A percentile compares a stretch with the other conserved stretches of the same genome.
These are phyloP conservation scores for Globisporangium apiculatum DNA, from an alignment of 352 stramenopile genomes.

Conservation along the genomic window DNA sequence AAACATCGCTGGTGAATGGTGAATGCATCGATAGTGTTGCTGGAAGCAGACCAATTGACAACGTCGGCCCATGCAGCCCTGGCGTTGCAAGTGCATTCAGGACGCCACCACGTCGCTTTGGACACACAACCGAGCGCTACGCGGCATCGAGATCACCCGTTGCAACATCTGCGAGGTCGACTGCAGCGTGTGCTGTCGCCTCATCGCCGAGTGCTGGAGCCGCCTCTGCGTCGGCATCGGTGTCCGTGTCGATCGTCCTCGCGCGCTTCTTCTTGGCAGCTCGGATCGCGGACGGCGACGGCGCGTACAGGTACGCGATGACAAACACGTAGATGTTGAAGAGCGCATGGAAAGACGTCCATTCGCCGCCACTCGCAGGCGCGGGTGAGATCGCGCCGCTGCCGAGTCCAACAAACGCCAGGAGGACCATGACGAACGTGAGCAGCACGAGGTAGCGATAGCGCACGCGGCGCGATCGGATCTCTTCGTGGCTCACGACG, in stretches of 20 bases:
- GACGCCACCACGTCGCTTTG: too few species aligned
- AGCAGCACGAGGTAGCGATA: slow-evolving; percentile 44
- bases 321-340: slow-evolving; percentile 60
- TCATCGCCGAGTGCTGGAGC: slow-evolving; percentile 13
- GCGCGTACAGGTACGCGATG: slow-evolving; percentile 49
- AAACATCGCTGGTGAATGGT: too few species aligned
- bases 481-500: slow-evolving; percentile 29
- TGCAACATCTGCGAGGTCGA: slow-evolving; percentile 5
- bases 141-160: slow-evolving; percentile 4
- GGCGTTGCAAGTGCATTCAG: too few species aligned
- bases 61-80: too few species aligned
- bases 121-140: neutral
- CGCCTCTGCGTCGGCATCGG: slow-evolving; percentile 17
- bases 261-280: slow-evolving; percentile 17
- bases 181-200: neutral
- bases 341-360: slow-evolving; percentile 40
- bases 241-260: slow-evolving; percentile 2
- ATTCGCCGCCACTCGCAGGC: slow-evolving; percentile 34
- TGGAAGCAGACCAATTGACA: too few species aligned
- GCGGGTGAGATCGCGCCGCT: slow-evolving; percentile 37
- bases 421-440: slow-evolving; percentile 41
- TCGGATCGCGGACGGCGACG: slow-evolving; percentile 29
- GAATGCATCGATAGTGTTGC: too few species aligned
- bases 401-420: slow-evolving; percentile 32
- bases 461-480: slow-evolving; percentile 32